These are phyloP conservation scores for Boletus subcaerulescens DNA, from an alignment of 768 basidiomycete species.

Conservation along the genomic window DNA sequence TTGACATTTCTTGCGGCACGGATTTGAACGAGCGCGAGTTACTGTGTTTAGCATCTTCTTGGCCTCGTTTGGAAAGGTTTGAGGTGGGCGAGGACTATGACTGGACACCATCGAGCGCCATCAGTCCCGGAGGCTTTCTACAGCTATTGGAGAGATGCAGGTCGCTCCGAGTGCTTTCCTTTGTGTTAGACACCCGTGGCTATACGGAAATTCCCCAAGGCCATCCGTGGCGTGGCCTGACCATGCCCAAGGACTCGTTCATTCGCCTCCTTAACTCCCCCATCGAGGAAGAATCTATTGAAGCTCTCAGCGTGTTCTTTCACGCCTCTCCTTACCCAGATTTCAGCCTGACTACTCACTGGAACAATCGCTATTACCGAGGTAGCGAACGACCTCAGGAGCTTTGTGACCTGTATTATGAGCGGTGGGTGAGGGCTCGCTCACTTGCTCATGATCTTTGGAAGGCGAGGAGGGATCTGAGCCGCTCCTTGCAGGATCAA, in stretches of 20 bases:
- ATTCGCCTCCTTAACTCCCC: slow-evolving; percentile 2
- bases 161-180: slow-evolving; percentile 2
- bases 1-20: neutral
- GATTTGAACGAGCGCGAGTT: slow-evolving; percentile 9
- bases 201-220: slow-evolving; percentile 8
- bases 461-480: slow-evolving; percentile 1
- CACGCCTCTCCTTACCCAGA: slow-evolving; percentile 3
- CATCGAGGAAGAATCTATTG: slow-evolving; percentile 1
- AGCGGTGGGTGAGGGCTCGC: slow-evolving; percentile 1
- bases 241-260: neutral
- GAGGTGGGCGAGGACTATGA: neutral
- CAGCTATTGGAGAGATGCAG: slow-evolving; percentile 12
- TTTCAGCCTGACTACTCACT: slow-evolving; percentile 1
- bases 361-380: neutral
- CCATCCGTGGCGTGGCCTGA: slow-evolving; percentile 9
- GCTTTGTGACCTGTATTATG: neutral
- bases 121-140: slow-evolving; percentile 11
- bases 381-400: neutral
- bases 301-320: slow-evolving; percentile 14
- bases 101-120: slow-evolving; percentile 2
- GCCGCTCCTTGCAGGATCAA: neutral
- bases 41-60: slow-evolving; percentile 12
- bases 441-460: neutral
- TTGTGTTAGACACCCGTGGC: slow-evolving; percentile 6
- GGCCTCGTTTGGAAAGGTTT: slow-evolving; percentile 6